Percentiles rank a stretch among this genome's conserved stretches.
These are phyloP conservation scores for Royoungia palumana DNA, from an alignment of 768 basidiomycete species.

Conservation along the genomic window DNA sequence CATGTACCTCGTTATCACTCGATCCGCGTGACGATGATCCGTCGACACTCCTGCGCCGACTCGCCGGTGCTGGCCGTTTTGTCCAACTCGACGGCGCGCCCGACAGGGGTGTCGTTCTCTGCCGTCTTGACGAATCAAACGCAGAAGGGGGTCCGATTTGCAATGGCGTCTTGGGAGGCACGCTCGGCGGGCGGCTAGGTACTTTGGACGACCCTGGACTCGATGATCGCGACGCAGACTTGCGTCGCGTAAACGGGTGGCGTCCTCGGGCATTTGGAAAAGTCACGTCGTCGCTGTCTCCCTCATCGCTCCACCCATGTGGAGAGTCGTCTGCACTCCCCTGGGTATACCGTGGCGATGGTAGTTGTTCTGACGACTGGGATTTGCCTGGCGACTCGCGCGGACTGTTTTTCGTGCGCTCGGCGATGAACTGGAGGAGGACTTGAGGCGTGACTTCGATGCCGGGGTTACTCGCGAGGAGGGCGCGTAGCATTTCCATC, in stretches of 20 bases:
- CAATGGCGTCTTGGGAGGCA: slow-evolving; percentile 51
- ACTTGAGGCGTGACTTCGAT: slow-evolving; percentile 68
- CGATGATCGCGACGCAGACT: slow-evolving; percentile 47
- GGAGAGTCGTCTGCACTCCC: slow-evolving; percentile 33
- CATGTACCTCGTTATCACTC: slow-evolving; percentile 74
- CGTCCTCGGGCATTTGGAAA: slow-evolving; percentile 41
- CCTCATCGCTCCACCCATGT: slow-evolving; percentile 35
- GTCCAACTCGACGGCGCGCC: slow-evolving; percentile 75
- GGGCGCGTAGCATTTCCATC: slow-evolving; percentile 51
- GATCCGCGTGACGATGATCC: slow-evolving; percentile 41
- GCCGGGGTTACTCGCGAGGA: slow-evolving; percentile 58
- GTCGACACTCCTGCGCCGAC: slow-evolving; percentile 70
- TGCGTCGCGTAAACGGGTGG: slow-evolving; percentile 19
- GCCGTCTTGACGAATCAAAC: slow-evolving; percentile 67
- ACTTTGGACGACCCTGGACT: slow-evolving; percentile 54
- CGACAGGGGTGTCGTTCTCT: slow-evolving; percentile 64
- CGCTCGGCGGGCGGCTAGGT: slow-evolving; percentile 54
- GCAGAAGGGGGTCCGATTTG: slow-evolving; percentile 46
- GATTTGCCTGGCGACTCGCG: slow-evolving; percentile 26
- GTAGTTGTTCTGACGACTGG: slow-evolving; percentile 9
- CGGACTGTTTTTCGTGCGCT: slow-evolving; percentile 44
- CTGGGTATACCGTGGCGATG: slow-evolving; percentile 6
- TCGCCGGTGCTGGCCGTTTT: slow-evolving; percentile 63
- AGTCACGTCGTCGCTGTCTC: slow-evolving; percentile 35
- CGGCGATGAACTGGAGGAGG: slow-evolving; percentile 62